Evolutionary conservation across 495 filamentous ascomycete genomes (phyloP).

Genomic region (Penicillium lagena): DNA sequence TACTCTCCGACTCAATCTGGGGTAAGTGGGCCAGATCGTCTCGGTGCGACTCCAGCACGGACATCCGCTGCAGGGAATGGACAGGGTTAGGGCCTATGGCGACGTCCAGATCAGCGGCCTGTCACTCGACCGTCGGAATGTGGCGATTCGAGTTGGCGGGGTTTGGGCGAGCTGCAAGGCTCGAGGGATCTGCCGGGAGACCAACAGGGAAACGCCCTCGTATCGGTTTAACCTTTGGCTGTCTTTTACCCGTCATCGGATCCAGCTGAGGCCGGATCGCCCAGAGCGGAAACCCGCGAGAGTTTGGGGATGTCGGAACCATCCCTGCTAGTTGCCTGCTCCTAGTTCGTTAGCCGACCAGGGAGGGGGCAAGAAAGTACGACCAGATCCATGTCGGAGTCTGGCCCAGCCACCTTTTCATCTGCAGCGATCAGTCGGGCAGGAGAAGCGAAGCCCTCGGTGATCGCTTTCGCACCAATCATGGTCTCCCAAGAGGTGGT

Average conservation of each 20-base stretch:
- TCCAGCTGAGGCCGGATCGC: conserved; percentile 15
- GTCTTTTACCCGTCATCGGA: neutral
- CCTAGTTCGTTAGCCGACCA: neutral
- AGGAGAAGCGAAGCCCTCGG: too few species aligned
- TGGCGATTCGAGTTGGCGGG: too few species aligned
- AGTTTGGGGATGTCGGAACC: conserved; percentile 5
- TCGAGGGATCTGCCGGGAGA: conserved; percentile 14
- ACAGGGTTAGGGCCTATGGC: conserved; percentile 11
- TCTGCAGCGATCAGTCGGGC: too few species aligned
- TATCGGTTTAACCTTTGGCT: conserved; percentile 1
- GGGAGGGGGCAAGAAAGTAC: too few species aligned
- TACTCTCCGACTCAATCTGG: conserved; percentile 26
- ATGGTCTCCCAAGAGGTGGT: too few species aligned
- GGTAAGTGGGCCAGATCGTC: conserved; percentile 41
- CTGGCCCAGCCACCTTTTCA: too few species aligned
- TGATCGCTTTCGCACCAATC: too few species aligned
- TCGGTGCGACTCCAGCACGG: conserved; percentile 25
- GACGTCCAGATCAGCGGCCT: conserved; percentile 4
- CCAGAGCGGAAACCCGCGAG: conserved; percentile 6
- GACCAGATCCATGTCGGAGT: too few species aligned
- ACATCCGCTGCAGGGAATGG: conserved; percentile 31
- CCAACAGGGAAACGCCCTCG: conserved; percentile 13
- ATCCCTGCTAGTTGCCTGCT: conserved; percentile 17
- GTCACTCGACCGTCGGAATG: conserved; percentile 5
- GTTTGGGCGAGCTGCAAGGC: too few species aligned